A percentile compares a stretch with the other conserved stretches of the same genome.
These are phyloP conservation scores for Vaccinium macrocarpon DNA, from an alignment of 148 eudicot genomes.

Conservation along the genomic window DNA sequence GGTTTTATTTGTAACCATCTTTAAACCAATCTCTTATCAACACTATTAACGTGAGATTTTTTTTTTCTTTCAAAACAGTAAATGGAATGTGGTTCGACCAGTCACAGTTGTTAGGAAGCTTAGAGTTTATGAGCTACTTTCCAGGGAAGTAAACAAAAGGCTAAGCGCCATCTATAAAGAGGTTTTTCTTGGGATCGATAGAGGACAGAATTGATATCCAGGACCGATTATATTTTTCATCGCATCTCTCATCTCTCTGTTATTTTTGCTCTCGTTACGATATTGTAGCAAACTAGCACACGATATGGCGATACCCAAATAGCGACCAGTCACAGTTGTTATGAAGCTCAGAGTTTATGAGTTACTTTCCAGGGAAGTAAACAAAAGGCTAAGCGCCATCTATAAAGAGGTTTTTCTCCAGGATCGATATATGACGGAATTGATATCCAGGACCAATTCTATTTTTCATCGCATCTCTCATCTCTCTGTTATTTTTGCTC, in stretches of 20 bases:
- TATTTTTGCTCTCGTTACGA: not conserved
- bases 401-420: not conserved
- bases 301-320: too few relatives aligned
- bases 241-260: not conserved
- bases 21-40: not conserved
- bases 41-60: not conserved
- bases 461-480: not conserved
- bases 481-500: slow-evolving; percentile 5
- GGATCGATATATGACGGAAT: not conserved
- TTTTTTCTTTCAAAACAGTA: not conserved
- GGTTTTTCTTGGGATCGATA: not conserved
- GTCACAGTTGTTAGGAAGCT: not conserved
- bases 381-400: not conserved
- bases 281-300: not conserved
- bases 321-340: too few relatives aligned
- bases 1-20: not conserved
- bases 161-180: not conserved
- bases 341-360: not conserved
- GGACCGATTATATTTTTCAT: not conserved
- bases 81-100: not conserved
- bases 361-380: not conserved
- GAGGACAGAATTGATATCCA: not conserved
- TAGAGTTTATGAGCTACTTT: not conserved
- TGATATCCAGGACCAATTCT: not conserved
- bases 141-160: not conserved